Conservation (phyloP, 768 basidiomycete genomes). For the Leccinum longicurvipes region DNA sequence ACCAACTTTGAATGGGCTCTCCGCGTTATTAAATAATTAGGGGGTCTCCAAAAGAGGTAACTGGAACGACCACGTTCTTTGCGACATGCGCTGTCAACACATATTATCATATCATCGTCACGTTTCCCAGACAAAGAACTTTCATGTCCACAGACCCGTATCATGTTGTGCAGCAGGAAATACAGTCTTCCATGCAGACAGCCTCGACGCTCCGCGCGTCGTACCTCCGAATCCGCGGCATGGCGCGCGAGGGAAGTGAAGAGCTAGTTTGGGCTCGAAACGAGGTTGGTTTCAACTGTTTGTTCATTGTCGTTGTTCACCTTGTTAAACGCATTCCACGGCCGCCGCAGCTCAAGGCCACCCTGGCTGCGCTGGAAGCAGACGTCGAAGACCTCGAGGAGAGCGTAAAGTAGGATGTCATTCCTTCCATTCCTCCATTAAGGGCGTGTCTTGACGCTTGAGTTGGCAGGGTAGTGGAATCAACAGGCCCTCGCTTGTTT, state of each 20-base stretch:
- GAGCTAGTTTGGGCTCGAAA: slow-evolving; percentile 77
- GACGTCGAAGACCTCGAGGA: slow-evolving; percentile 94
- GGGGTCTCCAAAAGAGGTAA: background rate
- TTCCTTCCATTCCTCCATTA: background rate
- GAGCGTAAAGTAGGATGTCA: slow-evolving; percentile 69
- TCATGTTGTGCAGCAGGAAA: slow-evolving; percentile 81
- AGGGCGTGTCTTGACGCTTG: slow-evolving; percentile 2
- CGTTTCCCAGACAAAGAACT: background rate
- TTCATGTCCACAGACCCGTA: slow-evolving; percentile 79
- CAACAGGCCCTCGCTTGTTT: slow-evolving; percentile 78
- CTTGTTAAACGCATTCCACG: background rate
- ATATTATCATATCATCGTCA: background rate
- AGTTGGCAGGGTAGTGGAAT: slow-evolving; percentile 72
- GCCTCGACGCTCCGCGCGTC: slow-evolving; percentile 71
- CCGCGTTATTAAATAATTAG: too few relatives aligned
- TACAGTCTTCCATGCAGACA: slow-evolving; percentile 69
- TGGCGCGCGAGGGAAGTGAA: slow-evolving; percentile 70
- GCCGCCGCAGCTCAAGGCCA: slow-evolving; percentile 60
- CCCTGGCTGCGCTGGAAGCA: slow-evolving; percentile 73
- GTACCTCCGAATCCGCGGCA: slow-evolving; percentile 74
- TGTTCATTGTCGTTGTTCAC: background rate
- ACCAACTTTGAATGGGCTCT: too few relatives aligned
- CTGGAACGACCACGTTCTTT: background rate
- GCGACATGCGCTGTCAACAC: background rate
- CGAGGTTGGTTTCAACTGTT: slow-evolving; percentile 47